Evolutionary conservation across 306 rosid genomes (phyloP).

Genomic region (Biancaea sappan): DNA sequence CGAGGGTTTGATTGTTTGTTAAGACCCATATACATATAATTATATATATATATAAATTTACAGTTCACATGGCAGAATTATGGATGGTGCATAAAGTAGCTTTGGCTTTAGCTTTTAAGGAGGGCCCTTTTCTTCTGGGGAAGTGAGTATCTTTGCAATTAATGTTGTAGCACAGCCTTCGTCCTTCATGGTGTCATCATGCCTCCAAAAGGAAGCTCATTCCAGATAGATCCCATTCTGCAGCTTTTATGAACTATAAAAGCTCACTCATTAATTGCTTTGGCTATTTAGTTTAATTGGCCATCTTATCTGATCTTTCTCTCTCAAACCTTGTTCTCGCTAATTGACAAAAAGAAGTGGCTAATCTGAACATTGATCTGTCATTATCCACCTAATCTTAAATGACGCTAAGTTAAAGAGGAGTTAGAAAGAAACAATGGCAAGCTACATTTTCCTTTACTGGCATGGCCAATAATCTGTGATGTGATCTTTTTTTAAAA

Average conservation of each 20-base stretch:
- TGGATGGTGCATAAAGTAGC: conserved; percentile 25
- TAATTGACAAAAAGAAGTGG: background rate
- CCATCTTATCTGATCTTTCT: background rate
- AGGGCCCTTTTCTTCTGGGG: conserved; percentile 3
- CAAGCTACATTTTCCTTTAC: background rate
- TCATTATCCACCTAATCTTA: background rate
- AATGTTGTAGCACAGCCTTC: background rate
- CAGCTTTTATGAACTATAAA: background rate
- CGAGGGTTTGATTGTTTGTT: background rate
- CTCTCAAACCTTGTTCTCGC: background rate
- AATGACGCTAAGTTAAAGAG: background rate
- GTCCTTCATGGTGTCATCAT: conserved; percentile 11
- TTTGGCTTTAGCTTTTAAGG: background rate
- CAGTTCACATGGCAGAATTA: conserved; percentile 19
- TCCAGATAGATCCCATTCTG: conserved; percentile 3
- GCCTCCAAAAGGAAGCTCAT: conserved; percentile 11
- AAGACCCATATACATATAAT: conserved; percentile 13
- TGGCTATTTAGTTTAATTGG: background rate
- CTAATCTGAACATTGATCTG: background rate
- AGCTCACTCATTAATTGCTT: background rate
- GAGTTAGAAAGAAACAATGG: background rate
- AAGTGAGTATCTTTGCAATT: conserved; percentile 13
- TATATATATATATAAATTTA: too few species aligned
- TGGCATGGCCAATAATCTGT: background rate
- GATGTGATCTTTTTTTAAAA: background rate